Evolutionary conservation across 2,329 filamentous ascomycete species (phyloP).

Genomic region (Exophiala xenobiotica): DNA sequence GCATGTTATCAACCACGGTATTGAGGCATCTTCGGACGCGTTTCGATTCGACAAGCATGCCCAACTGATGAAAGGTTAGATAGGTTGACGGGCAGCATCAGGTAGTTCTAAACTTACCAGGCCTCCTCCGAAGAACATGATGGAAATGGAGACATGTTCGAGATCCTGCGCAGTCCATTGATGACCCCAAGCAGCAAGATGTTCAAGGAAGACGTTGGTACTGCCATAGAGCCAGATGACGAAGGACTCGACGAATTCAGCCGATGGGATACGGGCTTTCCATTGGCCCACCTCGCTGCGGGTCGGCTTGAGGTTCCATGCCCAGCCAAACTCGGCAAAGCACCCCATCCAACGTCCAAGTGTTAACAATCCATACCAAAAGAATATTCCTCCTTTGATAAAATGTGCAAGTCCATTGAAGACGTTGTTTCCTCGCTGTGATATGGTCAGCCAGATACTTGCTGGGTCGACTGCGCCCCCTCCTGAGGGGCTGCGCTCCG

Average conservation of each 20-base stretch:
- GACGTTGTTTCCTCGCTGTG: constrained; percentile 53
- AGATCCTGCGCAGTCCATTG: constrained; percentile 77
- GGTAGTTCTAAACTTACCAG: constrained; percentile 53
- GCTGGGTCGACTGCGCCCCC: not conserved
- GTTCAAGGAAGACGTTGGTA: constrained; percentile 90
- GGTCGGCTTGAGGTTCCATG: constrained; percentile 81
- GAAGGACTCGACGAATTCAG: constrained; percentile 85
- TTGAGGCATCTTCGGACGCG: constrained; percentile 61
- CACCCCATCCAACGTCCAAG: constrained; percentile 87
- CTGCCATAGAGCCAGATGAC: constrained; percentile 87
- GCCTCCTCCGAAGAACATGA: constrained; percentile 91
- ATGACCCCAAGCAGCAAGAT: constrained; percentile 69
- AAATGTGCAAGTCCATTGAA: constrained; percentile 90
- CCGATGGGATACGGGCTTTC: constrained; percentile 63
- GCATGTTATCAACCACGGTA: constrained; percentile 46
- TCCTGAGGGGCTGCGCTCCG: not conserved
- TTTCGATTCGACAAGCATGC: constrained; percentile 81
- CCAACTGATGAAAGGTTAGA: constrained; percentile 52
- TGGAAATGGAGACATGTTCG: constrained; percentile 87
- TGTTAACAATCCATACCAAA: constrained; percentile 86
- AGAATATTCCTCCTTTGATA: constrained; percentile 92
- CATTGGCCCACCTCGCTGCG: constrained; percentile 59
- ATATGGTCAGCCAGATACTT: constrained; percentile 9
- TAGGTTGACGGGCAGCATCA: not conserved
- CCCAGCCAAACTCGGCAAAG: constrained; percentile 89